A percentile compares a stretch with the other conserved stretches of the same genome.
These are phyloP conservation scores for Tylopilus rubrobrunneus DNA, from an alignment of 768 basidiomycete species.

Conservation along the genomic window DNA sequence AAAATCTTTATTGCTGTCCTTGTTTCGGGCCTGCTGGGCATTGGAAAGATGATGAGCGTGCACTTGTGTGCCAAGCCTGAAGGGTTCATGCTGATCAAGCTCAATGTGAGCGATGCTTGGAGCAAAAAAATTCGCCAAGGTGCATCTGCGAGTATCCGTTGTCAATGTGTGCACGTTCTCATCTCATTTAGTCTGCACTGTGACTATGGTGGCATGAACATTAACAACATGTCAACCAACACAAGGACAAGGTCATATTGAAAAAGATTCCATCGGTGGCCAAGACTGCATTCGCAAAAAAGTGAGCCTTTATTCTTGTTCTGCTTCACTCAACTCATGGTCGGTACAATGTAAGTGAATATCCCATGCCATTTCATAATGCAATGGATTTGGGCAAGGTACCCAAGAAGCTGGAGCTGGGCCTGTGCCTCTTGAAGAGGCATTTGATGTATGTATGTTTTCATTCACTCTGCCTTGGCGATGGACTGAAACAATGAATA, in stretches of 20 bases:
- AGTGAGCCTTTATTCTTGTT: constrained; percentile 45
- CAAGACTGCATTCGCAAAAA: constrained; percentile 82
- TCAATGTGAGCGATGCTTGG: constrained; percentile 93
- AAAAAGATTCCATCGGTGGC: constrained; percentile 82
- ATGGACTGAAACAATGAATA: constrained; percentile 1
- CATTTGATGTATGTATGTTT: constrained; percentile 62
- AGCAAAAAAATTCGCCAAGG: constrained; percentile 98
- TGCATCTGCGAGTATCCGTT: constrained; percentile 21
- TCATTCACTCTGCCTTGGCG: neutral
- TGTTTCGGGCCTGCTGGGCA: constrained; percentile 92
- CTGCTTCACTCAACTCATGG: neutral
- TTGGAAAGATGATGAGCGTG: constrained; percentile 96
- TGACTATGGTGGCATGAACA: constrained; percentile 82
- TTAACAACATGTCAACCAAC: constrained; percentile 80
- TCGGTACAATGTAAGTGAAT: constrained; percentile 86
- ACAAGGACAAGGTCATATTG: constrained; percentile 66
- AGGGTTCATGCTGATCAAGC: constrained; percentile 89
- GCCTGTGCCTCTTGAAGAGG: constrained; percentile 85
- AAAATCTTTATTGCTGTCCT: constrained; percentile 83
- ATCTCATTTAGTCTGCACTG: constrained; percentile 26
- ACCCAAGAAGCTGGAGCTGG: constrained; percentile 75
- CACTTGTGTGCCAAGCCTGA: constrained; percentile 89
- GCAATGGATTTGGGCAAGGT: constrained; percentile 73
- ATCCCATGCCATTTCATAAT: constrained; percentile 95
- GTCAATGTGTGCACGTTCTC: neutral